A percentile compares a stretch with the other conserved stretches of the same genome.
phyloP scores from a whole-genome alignment of 495 filamentous ascomycete genomes.

The Penicillium nucicola region DNA sequence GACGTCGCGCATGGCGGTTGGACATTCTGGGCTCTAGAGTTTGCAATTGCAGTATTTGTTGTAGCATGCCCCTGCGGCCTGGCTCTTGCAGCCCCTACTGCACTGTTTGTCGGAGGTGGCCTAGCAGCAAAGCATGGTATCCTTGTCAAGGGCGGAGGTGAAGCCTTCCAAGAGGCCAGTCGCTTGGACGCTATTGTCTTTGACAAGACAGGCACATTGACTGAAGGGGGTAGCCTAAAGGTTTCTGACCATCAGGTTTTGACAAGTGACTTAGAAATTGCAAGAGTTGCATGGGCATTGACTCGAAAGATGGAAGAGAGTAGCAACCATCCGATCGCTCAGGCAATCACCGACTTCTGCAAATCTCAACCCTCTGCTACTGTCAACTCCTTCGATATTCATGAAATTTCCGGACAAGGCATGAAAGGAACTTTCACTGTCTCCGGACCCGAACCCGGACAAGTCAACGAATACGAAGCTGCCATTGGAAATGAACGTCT shows the following conservation, averaged over 20 bases:
- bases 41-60: conserved; percentile 93
- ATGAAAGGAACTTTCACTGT: conserved; percentile 65
- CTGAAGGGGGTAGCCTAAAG: conserved; percentile 74
- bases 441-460: conserved; percentile 9
- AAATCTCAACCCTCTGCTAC: conserved; percentile 27
- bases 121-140: conserved; percentile 87
- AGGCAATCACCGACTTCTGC: conserved; percentile 73
- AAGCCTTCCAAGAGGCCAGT: conserved; percentile 93
- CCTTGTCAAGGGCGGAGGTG: conserved; percentile 90
- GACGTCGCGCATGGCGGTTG: conserved; percentile 69
- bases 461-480: conserved; percentile 57
- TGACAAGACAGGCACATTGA: conserved; percentile 94
- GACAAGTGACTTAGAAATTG: conserved; percentile 32
- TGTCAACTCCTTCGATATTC: conserved; percentile 47
- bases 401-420: conserved; percentile 80
- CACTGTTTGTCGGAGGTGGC: conserved; percentile 87
- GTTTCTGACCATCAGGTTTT: conserved; percentile 70
- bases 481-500: conserved; percentile 83
- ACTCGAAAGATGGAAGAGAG: conserved; percentile 71
- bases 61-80: conserved; percentile 94
- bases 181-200: conserved; percentile 84
- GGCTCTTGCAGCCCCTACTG: conserved; percentile 88
- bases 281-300: conserved; percentile 46
- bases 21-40: conserved; percentile 84
- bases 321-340: conserved; percentile 85